Evolutionary conservation across 768 basidiomycete species (phyloP).

Genomic region (Gyrodon lividus): DNA sequence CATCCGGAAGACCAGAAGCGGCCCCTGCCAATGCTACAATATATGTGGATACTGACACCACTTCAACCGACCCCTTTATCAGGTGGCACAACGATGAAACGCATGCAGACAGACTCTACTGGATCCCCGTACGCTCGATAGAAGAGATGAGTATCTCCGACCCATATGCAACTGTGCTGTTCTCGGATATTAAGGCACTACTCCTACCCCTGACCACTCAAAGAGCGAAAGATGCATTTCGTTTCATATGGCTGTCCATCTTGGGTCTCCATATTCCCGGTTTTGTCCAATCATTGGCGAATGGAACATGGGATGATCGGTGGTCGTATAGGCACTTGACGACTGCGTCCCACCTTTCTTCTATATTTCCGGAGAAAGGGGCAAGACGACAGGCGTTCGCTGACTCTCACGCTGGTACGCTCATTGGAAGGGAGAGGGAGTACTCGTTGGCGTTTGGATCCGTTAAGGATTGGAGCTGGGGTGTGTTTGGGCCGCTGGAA

Average conservation of each 20-base stretch:
- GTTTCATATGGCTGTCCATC: slow-evolving; percentile 68
- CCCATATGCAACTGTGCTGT: slow-evolving; percentile 71
- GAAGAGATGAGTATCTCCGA: slow-evolving; percentile 53
- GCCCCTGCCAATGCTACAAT: slow-evolving; percentile 1
- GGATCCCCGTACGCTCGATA: slow-evolving; percentile 54
- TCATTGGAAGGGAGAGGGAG: slow-evolving; percentile 65
- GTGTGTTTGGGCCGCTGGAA: slow-evolving; percentile 57
- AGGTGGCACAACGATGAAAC: slow-evolving; percentile 64
- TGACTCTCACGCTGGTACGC: slow-evolving; percentile 63
- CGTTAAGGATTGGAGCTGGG: slow-evolving; percentile 62
- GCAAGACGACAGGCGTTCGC: slow-evolving; percentile 37
- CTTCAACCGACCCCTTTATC: slow-evolving; percentile 59
- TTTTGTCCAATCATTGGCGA: slow-evolving; percentile 43
- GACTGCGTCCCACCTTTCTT: slow-evolving; percentile 43
- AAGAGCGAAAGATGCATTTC: slow-evolving; percentile 54
- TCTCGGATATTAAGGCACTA: slow-evolving; percentile 65
- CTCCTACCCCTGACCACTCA: slow-evolving; percentile 47
- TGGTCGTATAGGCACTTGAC: slow-evolving; percentile 57
- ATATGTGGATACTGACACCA: slow-evolving; percentile 19
- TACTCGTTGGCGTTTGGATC: slow-evolving; percentile 65
- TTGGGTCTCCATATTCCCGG: slow-evolving; percentile 74
- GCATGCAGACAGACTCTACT: slow-evolving; percentile 41
- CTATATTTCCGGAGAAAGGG: slow-evolving; percentile 49
- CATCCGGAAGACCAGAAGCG: slow-evolving; percentile 40
- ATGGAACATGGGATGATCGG: slow-evolving; percentile 60